These are phyloP conservation scores for Hippophae gyantsensis DNA, from an alignment of 306 rosid genomes.

Conservation along the genomic window DNA sequence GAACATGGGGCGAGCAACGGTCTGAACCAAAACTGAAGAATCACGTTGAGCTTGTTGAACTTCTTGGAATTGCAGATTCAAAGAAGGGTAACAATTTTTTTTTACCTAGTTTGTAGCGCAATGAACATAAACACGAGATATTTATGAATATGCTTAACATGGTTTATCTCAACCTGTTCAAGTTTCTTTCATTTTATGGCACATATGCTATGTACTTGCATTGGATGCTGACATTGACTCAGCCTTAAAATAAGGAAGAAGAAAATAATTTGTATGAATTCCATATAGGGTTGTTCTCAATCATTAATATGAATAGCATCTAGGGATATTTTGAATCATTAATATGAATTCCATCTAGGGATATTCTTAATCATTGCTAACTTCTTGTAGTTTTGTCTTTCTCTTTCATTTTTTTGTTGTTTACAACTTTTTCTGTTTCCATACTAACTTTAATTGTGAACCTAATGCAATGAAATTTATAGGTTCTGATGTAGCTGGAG, in stretches of 20 bases:
- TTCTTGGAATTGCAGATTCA: constrained; percentile 61
- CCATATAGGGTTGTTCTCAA: too few species aligned
- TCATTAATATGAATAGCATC: neutral
- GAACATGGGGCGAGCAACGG: constrained; percentile 81
- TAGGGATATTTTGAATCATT: neutral
- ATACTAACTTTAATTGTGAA: constrained; percentile 10
- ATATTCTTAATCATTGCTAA: neutral
- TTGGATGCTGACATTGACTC: too few species aligned
- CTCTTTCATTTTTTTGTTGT: neutral
- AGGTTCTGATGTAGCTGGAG: constrained; percentile 94
- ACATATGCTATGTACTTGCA: too few species aligned
- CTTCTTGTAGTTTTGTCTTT: neutral
- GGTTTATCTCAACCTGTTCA: too few species aligned
- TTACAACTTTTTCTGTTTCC: neutral
- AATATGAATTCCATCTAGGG: neutral
- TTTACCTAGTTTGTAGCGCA: too few species aligned
- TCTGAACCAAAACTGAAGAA: constrained; percentile 76
- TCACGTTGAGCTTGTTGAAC: constrained; percentile 79
- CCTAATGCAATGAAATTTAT: constrained; percentile 18
- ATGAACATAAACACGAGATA: too few species aligned
- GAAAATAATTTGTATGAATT: too few species aligned
- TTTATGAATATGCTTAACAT: too few species aligned
- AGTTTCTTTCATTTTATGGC: too few species aligned
- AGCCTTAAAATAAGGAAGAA: too few species aligned
- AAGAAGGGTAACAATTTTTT: constrained; percentile 45